phyloP scores from a whole-genome alignment of 148 eudicot genomes.

The Oxyria digyna region DNA sequence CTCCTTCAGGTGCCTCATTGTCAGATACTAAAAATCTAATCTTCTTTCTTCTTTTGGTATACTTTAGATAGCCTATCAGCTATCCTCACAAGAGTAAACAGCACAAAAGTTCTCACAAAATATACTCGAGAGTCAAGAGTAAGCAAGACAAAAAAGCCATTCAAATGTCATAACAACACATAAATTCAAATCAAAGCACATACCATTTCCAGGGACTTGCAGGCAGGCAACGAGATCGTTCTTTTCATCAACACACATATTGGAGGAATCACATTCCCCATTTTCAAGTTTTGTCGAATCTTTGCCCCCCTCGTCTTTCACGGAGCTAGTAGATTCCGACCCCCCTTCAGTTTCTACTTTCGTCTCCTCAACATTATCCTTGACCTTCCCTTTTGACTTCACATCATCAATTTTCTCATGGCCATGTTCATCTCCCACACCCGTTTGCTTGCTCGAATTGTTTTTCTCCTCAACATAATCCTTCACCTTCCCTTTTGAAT shows the following conservation, averaged over 20 bases:
- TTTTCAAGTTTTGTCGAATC: conserved; percentile 11
- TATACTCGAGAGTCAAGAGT: conserved; percentile 2
- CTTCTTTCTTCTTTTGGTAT: not conserved
- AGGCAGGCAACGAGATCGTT: conserved; percentile 53
- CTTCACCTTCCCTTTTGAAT: no score
- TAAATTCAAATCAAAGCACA: not conserved
- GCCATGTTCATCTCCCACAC: conserved; percentile 10
- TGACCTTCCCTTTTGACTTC: conserved; percentile 12
- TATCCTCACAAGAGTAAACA: conserved; percentile 5
- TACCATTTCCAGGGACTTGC: conserved; percentile 75
- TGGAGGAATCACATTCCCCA: conserved; percentile 57
- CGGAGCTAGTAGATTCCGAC: conserved; percentile 9
- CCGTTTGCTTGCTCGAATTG: conserved; percentile 14
- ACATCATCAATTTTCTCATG: conserved; percentile 14
- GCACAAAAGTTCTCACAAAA: not conserved
- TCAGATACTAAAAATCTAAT: not conserved
- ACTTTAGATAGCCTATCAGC: not conserved
- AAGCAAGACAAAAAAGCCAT: conserved; percentile 3
- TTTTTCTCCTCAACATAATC: conserved; percentile 11
- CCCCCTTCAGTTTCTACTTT: conserved; percentile 13
- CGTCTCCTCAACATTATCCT: conserved; percentile 11
- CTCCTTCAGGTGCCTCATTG: not conserved
- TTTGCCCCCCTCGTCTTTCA: conserved; percentile 12
- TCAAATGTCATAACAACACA: not conserved
- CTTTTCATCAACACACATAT: conserved; percentile 41